A percentile compares a stretch with the other conserved stretches of the same genome.
Conservation (phyloP, 108 stramenopile species). For the Nitzschia putrida region DNA sequence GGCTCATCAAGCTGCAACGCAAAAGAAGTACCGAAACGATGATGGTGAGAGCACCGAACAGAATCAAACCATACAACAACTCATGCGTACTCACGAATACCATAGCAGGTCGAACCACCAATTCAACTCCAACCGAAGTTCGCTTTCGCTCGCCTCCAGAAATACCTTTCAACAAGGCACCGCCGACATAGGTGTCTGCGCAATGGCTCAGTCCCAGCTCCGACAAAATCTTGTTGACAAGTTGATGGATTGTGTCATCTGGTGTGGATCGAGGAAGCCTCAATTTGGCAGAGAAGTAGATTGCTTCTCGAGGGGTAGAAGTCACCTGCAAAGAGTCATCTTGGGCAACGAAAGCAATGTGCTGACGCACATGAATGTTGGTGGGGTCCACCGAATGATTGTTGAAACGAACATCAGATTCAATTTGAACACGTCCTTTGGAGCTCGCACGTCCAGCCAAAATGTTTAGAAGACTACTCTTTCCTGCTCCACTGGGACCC, state of each 20-base stretch:
- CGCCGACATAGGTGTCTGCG: constrained; percentile 73
- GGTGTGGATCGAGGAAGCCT: constrained; percentile 63
- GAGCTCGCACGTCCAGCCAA: constrained; percentile 66
- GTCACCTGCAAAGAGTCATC: constrained; percentile 82
- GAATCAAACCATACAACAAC: too few species aligned
- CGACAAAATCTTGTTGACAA: constrained; percentile 71
- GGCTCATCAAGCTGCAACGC: constrained; percentile 19
- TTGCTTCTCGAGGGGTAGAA: constrained; percentile 84
- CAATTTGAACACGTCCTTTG: constrained; percentile 39
- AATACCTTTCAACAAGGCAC: constrained; percentile 66
- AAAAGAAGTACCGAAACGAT: not conserved
- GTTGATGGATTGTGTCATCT: constrained; percentile 52
- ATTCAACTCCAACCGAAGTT: constrained; percentile 73
- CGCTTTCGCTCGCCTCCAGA: constrained; percentile 82
- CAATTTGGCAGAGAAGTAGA: constrained; percentile 79
- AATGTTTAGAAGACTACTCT: constrained; percentile 81
- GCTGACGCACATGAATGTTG: constrained; percentile 59
- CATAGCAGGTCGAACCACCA: constrained; percentile 71
- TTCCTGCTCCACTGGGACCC: constrained; percentile 75
- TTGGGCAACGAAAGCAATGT: constrained; percentile 88
- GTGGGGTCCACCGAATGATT: constrained; percentile 68
- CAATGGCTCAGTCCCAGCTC: constrained; percentile 72
- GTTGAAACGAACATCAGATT: constrained; percentile 67
- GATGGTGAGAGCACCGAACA: too few species aligned
- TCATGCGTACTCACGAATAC: constrained; percentile 48